These are phyloP conservation scores for Entomortierella parvispora DNA, from an alignment of 192 early-diverging fungal genomes.

Conservation along the genomic window DNA sequence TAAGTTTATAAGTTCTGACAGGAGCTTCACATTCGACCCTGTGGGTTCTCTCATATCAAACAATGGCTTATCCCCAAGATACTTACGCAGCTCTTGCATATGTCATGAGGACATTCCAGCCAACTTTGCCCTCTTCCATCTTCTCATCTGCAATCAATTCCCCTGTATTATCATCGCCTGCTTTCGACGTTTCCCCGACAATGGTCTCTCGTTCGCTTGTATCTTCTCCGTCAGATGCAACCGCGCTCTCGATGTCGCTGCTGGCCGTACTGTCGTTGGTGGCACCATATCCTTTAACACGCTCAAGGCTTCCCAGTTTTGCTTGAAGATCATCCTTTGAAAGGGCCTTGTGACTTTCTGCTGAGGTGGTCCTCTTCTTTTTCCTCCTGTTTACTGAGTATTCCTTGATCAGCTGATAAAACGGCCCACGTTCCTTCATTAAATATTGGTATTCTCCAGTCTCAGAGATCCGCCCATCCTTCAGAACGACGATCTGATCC, in stretches of 20 bases:
- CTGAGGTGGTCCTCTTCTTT: background rate
- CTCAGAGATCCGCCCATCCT: constrained; percentile 73
- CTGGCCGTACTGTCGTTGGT: background rate
- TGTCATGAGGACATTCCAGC: constrained; percentile 73
- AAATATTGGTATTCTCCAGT: constrained; percentile 71
- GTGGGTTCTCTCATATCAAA: too few relatives aligned
- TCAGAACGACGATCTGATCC: constrained; percentile 75
- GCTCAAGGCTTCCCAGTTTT: constrained; percentile 3
- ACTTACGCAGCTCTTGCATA: constrained; percentile 74
- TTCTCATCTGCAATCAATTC: constrained; percentile 82
- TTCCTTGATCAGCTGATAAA: constrained; percentile 75
- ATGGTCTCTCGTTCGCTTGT: constrained; percentile 4
- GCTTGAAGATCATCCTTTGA: constrained; percentile 1
- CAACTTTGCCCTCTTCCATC: constrained; percentile 80
- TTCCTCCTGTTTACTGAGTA: constrained; percentile 60
- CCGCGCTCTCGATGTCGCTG: constrained; percentile 11
- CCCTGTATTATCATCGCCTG: constrained; percentile 14
- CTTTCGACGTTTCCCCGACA: constrained; percentile 6
- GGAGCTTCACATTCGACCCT: too few relatives aligned
- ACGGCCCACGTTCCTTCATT: constrained; percentile 62
- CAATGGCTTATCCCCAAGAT: too few relatives aligned
- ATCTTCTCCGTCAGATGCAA: background rate
- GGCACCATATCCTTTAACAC: background rate
- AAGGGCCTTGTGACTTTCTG: constrained; percentile 5
- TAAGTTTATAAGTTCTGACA: too few relatives aligned